phyloP scores from a whole-genome alignment of 2,329 filamentous ascomycete species.

The Rhytidhysteron rufulum region DNA sequence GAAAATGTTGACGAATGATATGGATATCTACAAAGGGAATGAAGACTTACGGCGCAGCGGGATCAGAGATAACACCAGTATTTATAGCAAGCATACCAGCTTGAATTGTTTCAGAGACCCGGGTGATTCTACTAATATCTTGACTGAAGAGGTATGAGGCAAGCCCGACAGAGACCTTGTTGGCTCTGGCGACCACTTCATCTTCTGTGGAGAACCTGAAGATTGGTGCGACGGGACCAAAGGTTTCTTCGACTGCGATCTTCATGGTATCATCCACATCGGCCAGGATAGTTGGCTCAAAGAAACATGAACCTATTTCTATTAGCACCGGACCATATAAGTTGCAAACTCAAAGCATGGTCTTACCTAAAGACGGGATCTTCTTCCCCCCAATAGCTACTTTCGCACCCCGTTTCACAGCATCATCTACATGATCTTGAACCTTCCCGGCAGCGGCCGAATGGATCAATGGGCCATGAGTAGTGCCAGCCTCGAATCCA shows the following conservation, averaged over 20 bases:
- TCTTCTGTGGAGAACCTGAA: conserved; percentile 87
- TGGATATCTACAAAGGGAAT: no score
- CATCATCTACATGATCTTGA: conserved; percentile 74
- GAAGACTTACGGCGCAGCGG: conserved; percentile 44
- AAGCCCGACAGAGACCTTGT: conserved; percentile 77
- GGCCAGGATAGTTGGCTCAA: conserved; percentile 81
- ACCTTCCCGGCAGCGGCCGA: conserved; percentile 77
- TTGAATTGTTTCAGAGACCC: conserved; percentile 64
- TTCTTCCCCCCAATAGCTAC: conserved; percentile 72
- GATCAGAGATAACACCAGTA: conserved; percentile 48
- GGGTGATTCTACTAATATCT: conserved; percentile 56
- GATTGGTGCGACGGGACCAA: conserved; percentile 86
- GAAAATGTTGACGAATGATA: no score
- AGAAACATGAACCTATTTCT: conserved; percentile 83
- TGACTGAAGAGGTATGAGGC: conserved; percentile 89
- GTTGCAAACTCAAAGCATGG: no score
- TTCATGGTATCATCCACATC: conserved; percentile 84
- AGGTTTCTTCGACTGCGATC: conserved; percentile 84
- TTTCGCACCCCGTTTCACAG: conserved; percentile 70
- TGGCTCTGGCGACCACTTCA: conserved; percentile 82
- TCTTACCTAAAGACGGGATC: no score
- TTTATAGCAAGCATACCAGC: conserved; percentile 78
- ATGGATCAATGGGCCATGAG: conserved; percentile 83
- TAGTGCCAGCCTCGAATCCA: conserved; percentile 66
- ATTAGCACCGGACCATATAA: no score